Evolutionary conservation across 1,284 basidiomycete species (phyloP).

Genomic region (Naganishia sp.): DNA sequence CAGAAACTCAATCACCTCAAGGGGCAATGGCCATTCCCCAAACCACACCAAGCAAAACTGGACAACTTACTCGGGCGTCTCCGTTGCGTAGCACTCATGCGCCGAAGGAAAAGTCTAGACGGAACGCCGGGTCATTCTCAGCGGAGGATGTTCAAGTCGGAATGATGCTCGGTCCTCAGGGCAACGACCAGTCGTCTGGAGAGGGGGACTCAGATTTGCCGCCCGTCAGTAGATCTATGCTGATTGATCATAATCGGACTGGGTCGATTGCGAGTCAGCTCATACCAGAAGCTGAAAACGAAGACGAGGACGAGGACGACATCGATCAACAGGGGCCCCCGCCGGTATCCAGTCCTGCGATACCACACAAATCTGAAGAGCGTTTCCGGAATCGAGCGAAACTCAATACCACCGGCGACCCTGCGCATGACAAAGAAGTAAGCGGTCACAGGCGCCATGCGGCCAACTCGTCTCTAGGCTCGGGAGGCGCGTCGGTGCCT

Average conservation of each 20-base stretch:
- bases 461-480: background rate
- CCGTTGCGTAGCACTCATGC: slow-evolving; percentile 35
- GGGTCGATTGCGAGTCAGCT: slow-evolving; percentile 30
- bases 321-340: slow-evolving; percentile 17
- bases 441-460: slow-evolving; percentile 8
- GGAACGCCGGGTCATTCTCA: slow-evolving; percentile 91
- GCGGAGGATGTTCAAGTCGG: slow-evolving; percentile 87
- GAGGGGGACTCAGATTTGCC: slow-evolving; percentile 33
- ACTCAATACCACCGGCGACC: background rate
- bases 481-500: background rate
- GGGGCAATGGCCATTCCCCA: slow-evolving; percentile 33
- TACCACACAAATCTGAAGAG: background rate
- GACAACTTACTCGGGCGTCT: slow-evolving; percentile 31
- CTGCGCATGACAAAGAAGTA: slow-evolving; percentile 10
- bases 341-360: background rate
- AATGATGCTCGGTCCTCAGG: slow-evolving; percentile 63
- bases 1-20: slow-evolving; percentile 48
- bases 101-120: slow-evolving; percentile 59
- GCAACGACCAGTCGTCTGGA: slow-evolving; percentile 36
- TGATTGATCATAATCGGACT: slow-evolving; percentile 19
- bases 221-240: slow-evolving; percentile 3
- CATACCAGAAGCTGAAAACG: slow-evolving; percentile 32
- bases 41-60: slow-evolving; percentile 34
- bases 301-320: slow-evolving; percentile 36
- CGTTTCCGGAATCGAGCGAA: no score